phyloP scores from a whole-genome alignment of 2,329 filamentous ascomycete species.

The Fusarium equiseti region DNA sequence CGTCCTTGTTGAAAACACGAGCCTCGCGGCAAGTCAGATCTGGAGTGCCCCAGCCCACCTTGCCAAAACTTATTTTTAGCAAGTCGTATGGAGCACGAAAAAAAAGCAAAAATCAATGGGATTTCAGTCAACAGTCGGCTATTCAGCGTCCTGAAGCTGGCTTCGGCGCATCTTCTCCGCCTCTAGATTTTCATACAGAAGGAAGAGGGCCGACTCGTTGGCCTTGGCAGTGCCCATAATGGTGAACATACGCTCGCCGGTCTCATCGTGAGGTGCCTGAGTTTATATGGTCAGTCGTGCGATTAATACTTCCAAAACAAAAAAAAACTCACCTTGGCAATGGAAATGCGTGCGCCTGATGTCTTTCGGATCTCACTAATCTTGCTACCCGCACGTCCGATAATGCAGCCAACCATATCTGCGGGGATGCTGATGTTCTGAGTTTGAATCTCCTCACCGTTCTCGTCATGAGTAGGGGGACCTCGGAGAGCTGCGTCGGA shows the following conservation, averaged over 20 bases:
- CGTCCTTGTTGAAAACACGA: constrained; percentile 62
- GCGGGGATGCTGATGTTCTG: constrained; percentile 99
- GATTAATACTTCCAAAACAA: neutral
- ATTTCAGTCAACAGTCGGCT: constrained; percentile 45
- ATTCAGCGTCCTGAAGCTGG: constrained; percentile 73
- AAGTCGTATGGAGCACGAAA: constrained; percentile 47
- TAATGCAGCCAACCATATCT: constrained; percentile 99
- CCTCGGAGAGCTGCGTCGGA: constrained; percentile 84
- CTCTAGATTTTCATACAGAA: constrained; percentile 98
- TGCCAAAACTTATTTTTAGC: constrained; percentile 62
- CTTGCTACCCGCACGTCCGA: constrained; percentile 93
- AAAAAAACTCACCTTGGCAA: constrained; percentile 77
- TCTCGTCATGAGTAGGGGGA: constrained; percentile 90
- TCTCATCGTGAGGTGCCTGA: constrained; percentile 91
- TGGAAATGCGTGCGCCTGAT: constrained; percentile 96
- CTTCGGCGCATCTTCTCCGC: constrained; percentile 99
- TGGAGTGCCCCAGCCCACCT: constrained; percentile 63
- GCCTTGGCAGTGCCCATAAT: constrained; percentile 95
- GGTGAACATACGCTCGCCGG: constrained; percentile 99
- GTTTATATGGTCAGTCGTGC: constrained; percentile 11
- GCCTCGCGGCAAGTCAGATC: constrained; percentile 75
- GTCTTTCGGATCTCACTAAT: constrained; percentile 99
- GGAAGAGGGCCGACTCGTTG: constrained; percentile 95
- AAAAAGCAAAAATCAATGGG: constrained; percentile 47
- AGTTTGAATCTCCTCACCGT: constrained; percentile 97